Evolutionary conservation across 164 flowering plant species (phyloP).

Genomic region (Magnolia sinica): DNA sequence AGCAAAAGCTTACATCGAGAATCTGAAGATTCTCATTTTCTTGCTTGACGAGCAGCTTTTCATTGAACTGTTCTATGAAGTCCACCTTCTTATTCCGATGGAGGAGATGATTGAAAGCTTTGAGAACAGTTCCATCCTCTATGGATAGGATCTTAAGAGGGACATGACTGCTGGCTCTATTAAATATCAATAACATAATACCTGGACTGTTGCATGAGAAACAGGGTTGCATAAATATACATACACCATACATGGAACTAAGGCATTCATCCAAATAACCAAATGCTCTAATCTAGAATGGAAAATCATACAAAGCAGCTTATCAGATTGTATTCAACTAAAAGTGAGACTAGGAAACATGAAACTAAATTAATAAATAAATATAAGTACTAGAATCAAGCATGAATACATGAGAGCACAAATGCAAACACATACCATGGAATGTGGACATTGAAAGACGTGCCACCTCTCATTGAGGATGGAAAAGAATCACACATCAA

Average conservation of each 20-base stretch:
- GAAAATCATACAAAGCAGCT: neutral
- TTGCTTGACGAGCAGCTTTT: constrained; percentile 38
- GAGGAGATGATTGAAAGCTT: constrained; percentile 75
- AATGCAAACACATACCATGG: neutral
- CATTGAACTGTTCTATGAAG: constrained; percentile 36
- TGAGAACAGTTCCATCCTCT: constrained; percentile 91
- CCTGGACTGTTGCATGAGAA: constrained; percentile 65
- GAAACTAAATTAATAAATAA: no score
- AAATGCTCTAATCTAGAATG: neutral
- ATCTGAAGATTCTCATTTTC: constrained; percentile 34
- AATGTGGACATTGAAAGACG: neutral
- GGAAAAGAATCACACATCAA: no score
- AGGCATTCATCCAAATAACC: neutral
- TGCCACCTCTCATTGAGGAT: no score
- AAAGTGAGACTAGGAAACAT: no score
- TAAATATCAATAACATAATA: constrained; percentile 80
- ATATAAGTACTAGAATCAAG: neutral
- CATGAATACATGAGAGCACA: neutral
- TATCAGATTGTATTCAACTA: neutral
- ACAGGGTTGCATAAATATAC: constrained; percentile 1
- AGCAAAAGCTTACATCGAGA: constrained; percentile 22
- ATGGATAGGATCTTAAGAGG: constrained; percentile 85
- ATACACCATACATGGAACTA: neutral
- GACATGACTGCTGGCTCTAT: constrained; percentile 55
- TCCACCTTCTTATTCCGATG: constrained; percentile 92